Evolutionary conservation across 2,329 filamentous ascomycete species (phyloP).

Genomic region (Orbilia javanica): DNA sequence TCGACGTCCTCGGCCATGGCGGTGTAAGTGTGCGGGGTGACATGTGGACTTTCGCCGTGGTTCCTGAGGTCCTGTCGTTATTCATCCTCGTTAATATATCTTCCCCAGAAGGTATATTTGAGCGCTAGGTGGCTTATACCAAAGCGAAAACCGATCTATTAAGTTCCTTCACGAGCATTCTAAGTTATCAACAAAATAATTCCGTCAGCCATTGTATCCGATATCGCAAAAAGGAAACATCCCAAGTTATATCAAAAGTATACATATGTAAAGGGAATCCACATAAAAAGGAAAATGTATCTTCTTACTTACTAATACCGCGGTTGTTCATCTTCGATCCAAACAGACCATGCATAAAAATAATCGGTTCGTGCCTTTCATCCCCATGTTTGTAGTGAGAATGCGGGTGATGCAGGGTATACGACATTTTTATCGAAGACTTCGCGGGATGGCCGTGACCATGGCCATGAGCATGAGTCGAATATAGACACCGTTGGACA

Average conservation of each 20-base stretch:
- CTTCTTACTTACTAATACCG: conserved; percentile 88
- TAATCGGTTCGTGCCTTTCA: conserved; percentile 73
- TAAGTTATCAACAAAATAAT: conserved; percentile 64
- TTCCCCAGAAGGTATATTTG: neutral
- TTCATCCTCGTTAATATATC: neutral
- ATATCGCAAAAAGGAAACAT: neutral
- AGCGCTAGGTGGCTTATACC: conserved; percentile 67
- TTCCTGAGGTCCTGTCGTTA: conserved; percentile 82
- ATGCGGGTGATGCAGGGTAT: conserved; percentile 75
- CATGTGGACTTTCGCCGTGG: conserved; percentile 89
- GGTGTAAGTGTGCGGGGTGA: conserved; percentile 80
- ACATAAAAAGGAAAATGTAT: neutral
- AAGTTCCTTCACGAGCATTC: conserved; percentile 83
- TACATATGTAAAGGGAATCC: neutral
- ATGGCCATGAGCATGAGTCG: neutral
- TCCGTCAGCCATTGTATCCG: neutral
- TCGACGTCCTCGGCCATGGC: conserved; percentile 86
- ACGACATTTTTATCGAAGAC: conserved; percentile 68
- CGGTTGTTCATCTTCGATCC: conserved; percentile 96
- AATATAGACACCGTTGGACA: conserved; percentile 10
- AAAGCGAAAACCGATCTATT: conserved; percentile 84
- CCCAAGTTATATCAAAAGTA: neutral
- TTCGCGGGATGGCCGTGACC: neutral
- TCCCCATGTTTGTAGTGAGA: conserved; percentile 62
- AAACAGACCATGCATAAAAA: conserved; percentile 93